These are phyloP conservation scores for Tolypocladium tundrense DNA, from an alignment of 2,329 filamentous ascomycete genomes.

Conservation along the genomic window DNA sequence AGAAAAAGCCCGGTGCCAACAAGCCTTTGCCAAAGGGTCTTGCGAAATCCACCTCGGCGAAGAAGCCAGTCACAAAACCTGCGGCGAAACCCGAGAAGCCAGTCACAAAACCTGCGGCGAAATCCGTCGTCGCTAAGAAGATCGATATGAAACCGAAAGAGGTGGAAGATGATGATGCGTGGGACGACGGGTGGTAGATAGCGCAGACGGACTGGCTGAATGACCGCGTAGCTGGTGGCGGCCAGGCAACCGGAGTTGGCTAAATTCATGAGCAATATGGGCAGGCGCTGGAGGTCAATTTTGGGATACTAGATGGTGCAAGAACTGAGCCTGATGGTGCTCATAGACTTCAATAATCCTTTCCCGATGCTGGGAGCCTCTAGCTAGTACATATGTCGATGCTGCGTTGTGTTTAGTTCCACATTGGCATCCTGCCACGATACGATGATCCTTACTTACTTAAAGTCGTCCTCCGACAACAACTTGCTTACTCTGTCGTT, in stretches of 20 bases:
- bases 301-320: conserved; percentile 1
- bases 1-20: conserved; percentile 56
- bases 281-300: background rate
- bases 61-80: conserved; percentile 23
- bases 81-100: conserved; percentile 23
- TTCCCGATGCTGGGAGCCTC: background rate
- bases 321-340: background rate
- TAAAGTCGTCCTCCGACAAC: background rate
- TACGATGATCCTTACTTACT: too few relatives aligned
- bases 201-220: background rate
- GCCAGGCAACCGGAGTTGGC: background rate
- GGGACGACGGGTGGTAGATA: conserved; percentile 54
- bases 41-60: conserved; percentile 42
- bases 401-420: background rate
- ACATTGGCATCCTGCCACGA: background rate
- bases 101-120: conserved; percentile 1
- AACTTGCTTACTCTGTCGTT: background rate
- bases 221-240: background rate
- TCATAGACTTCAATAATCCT: background rate
- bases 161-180: conserved; percentile 47
- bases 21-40: conserved; percentile 79
- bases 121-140: conserved; percentile 44
- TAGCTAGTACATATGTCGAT: background rate
- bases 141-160: conserved; percentile 58
- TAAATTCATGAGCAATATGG: background rate